Percentiles rank a stretch among this genome's conserved stretches.
phyloP scores from a whole-genome alignment of 306 rosid genomes.

The Quercus alba region DNA sequence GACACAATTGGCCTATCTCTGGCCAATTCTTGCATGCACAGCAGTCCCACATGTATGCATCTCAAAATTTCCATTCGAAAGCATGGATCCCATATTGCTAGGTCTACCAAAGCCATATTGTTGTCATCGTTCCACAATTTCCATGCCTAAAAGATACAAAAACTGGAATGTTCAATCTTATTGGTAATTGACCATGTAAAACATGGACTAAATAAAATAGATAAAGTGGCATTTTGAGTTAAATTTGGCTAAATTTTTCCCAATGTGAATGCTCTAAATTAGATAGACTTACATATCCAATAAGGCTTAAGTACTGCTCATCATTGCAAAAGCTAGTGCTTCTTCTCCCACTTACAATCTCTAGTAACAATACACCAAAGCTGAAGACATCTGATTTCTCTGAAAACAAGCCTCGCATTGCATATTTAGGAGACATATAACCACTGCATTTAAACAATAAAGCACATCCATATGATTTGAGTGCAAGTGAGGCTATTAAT shows the following conservation, averaged over 20 bases:
- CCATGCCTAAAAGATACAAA: slow-evolving; percentile 14
- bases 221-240: no score
- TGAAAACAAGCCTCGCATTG: no score
- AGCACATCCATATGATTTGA: background rate
- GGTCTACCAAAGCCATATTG: slow-evolving; percentile 1
- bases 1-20: slow-evolving; percentile 23
- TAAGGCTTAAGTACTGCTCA: background rate
- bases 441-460: no score
- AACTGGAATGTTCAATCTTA: background rate
- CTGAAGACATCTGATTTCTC: background rate
- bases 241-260: no score
- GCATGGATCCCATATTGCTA: background rate
- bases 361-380: slow-evolving; percentile 9
- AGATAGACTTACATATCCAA: slow-evolving; percentile 14
- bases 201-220: no score
- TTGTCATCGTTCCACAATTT: slow-evolving; percentile 24
- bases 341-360: slow-evolving; percentile 3
- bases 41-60: slow-evolving; percentile 30
- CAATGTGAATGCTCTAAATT: no score
- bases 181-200: no score
- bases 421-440: no score
- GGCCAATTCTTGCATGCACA: slow-evolving; percentile 26
- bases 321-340: slow-evolving; percentile 2
- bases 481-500: background rate
- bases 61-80: background rate